Base-by-base conservation (phyloP, 2,329 filamentous ascomycete species). In the Cytospora piceicola region DNA sequence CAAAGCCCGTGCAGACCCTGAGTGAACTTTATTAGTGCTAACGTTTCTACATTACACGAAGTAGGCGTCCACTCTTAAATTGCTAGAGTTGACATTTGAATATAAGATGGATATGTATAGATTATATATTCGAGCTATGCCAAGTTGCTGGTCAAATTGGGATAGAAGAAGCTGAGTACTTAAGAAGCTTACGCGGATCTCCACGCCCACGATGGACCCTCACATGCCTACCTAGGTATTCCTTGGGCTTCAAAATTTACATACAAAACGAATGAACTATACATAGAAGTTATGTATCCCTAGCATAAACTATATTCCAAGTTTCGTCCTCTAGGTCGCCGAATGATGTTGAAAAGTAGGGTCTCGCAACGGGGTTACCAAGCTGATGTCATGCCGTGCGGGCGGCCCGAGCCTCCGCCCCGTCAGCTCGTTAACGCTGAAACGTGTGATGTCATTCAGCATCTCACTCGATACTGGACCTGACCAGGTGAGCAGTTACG, bases 371-470 rank as follows among this genome's bases (percentile, higher is more conserved):
- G 4, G 4, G 17, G 20, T 15, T 15, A 42, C 17, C 17, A 42
- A 42, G 20, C n/a, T 42, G 39, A 42, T 42, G 39, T 42, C 39
- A 42, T 42, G 39, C 8, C 6, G 9, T 42, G 39, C 15, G 39
- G 11, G 17, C 39, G 39, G 39, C 39, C 39, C 39, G 39, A n/a
- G 39, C 39, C 39, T 42, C 39, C 39, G 39, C 15, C 39, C 20
- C 5, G 20, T 42, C 39, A 42, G 27, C 27, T 29, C 27, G 27
- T 29, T 5, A 29, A 29, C 27, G 3, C 5, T 36, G 34, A 15
- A 12, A 53, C 3, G 29, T 49, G 60, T 62, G 60, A 62, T 62
- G 60, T 62, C 60, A 62, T 62, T 7, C 52, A 56, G 29, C 36
- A 56, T 30, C 14, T 36, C 34, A 36, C 12, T 36, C 11, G 12